Conservation (phyloP, 345 rosid species). For the Lepidium africanum region DNA sequence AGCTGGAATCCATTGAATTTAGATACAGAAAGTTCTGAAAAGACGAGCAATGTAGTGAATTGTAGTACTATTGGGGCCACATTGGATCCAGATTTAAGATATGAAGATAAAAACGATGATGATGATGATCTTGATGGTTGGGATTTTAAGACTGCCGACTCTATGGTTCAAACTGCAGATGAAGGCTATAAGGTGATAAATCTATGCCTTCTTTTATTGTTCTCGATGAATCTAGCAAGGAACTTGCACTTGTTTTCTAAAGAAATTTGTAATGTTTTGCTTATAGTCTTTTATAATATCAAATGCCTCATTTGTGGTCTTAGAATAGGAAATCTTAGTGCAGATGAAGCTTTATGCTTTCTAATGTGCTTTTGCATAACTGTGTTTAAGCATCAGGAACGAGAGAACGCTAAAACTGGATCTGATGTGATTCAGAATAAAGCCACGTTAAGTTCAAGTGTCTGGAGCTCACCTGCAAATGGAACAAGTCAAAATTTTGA, state of each 20-base stretch:
- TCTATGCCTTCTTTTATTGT: not conserved
- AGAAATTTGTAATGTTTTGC: not conserved
- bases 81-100: slow-evolving; percentile 16
- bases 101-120: slow-evolving; percentile 20
- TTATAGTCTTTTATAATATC: not conserved
- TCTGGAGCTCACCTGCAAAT: slow-evolving; percentile 9
- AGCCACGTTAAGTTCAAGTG: not conserved
- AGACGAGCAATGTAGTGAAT: not conserved
- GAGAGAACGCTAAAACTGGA: not conserved
- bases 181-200: slow-evolving; percentile 22
- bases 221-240: not conserved
- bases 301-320: not conserved
- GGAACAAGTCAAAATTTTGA: slow-evolving; percentile 4
- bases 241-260: not conserved
- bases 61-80: slow-evolving; percentile 3
- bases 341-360: not conserved
- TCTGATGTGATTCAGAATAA: not conserved
- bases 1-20: slow-evolving; percentile 34
- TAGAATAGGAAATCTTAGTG: not conserved
- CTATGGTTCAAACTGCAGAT: not conserved
- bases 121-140: slow-evolving; percentile 31
- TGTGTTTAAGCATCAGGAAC: slow-evolving; percentile 1
- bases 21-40: slow-evolving; percentile 5
- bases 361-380: not conserved
- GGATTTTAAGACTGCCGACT: slow-evolving; percentile 40